Base-by-base conservation (phyloP, 176 grass and related monocot genomes). In the barley (Hordeum vulgare) region DNA sequence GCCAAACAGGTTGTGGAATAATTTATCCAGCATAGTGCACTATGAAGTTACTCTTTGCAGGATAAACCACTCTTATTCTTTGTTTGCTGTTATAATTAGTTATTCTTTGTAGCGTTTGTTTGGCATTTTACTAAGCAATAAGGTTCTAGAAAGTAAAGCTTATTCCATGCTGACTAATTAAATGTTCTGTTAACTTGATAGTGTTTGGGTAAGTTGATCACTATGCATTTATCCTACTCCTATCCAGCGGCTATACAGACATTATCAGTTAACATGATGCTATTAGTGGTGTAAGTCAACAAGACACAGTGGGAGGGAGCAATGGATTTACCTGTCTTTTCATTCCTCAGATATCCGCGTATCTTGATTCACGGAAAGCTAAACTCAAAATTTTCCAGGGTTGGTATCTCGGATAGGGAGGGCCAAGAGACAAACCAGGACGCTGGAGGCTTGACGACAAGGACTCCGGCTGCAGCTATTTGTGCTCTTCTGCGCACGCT, bases 401-500 rank as follows among this genome's bases (percentile, higher is more conserved):
- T 74, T 74, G 57, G 78, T 53, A 36, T 85, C 75, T 86, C 77
- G 27, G 81, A 88, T 31, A 83, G 78, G 44, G 86, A 82, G 11
- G 60, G 57, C 37, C 85, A 57, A 70, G 61, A 20, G 26, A 11
- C 12, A 20, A 77, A 75, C 33, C 42, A 33, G 40, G 88, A 93
- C 25, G 9, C 34, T 24, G 81, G 61, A 45, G 82, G 77, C 34
- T 77, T 63, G 21, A 56, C 59, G 28, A 75, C 31, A 9, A 89
- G 88, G 34, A 90, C 86, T 84, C 54, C 88, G 17, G 86, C 79
- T 88, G 95, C 92, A 75, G 75, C 85, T 63, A 86, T 98, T 23
- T 90, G 90, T 77, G 80, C 67, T 78, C 86, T 98, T 31, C 36
- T 95, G 36, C 86, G 29, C 74, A 88, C 93, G 84, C 86, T 98